Percentiles rank a stretch among this genome's conserved stretches.
These are phyloP conservation scores for Claviceps sp. DNA, from an alignment of 2,329 filamentous ascomycete genomes.

Conservation along the genomic window DNA sequence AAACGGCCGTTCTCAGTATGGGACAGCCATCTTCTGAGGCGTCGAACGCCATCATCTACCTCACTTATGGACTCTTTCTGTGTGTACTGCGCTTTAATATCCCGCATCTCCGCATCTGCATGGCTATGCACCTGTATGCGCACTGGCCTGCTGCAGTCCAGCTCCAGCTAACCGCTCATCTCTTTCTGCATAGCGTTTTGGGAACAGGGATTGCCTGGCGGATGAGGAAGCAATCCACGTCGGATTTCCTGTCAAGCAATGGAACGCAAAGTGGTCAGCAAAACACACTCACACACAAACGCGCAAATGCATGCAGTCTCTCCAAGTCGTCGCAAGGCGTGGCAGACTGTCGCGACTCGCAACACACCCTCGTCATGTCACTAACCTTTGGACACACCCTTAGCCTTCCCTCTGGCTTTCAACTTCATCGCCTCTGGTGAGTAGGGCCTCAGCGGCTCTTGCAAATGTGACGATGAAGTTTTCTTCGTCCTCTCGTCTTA, in stretches of 20 bases:
- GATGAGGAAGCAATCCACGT: slow-evolving; percentile 50
- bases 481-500: background rate
- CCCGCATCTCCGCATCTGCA: no score
- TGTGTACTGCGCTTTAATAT: slow-evolving; percentile 24
- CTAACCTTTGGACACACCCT: slow-evolving; percentile 4
- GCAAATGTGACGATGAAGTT: slow-evolving; percentile 1
- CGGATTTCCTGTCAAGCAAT: slow-evolving; percentile 62
- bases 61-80: slow-evolving; percentile 68
- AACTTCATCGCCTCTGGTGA: slow-evolving; percentile 91
- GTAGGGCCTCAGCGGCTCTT: slow-evolving; percentile 30
- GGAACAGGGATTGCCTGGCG: slow-evolving; percentile 47
- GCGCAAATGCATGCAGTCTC: background rate
- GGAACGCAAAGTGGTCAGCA: slow-evolving; percentile 71
- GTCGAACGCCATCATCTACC: slow-evolving; percentile 73
- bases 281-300: background rate
- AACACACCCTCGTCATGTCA: background rate
- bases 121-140: no score
- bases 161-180: background rate
- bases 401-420: slow-evolving; percentile 67
- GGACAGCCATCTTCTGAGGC: slow-evolving; percentile 61
- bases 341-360: background rate
- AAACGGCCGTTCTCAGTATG: slow-evolving; percentile 35
- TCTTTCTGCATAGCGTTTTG: slow-evolving; percentile 35
- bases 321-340: background rate
- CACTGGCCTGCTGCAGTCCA: background rate